Base-by-base conservation (phyloP, 495 filamentous ascomycete species). In the Xylaria nigripes region DNA sequence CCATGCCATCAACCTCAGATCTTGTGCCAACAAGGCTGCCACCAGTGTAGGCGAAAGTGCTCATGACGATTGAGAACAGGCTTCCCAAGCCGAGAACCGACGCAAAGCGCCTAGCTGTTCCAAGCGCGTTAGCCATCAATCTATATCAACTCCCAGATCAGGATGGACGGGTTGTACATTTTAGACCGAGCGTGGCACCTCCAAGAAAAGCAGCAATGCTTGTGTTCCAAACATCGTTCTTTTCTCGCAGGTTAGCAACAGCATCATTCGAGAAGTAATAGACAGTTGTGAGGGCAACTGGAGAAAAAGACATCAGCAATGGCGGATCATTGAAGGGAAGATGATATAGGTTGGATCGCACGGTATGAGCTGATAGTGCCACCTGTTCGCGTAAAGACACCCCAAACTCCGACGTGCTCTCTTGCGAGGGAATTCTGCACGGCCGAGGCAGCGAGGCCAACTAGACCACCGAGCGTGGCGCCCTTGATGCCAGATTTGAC, bases 401-500 rank as follows among this genome's bases (percentile, higher is more conserved):
- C 84, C 73, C 79, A 81, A 19, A 81, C 77, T 43, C 88, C 85
- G 48, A 93, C 76, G 67, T 95, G 94, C 60, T 79, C 78, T 70
- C 81, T 89, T 16, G 81, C 75, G 50, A 96, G 79, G 27, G 90
- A 85, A 71, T 94, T 96, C 73, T 90, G 89, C 47, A 92, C 75
- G 25, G 87, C 86, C 5, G 91, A 84, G 48, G 84, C 63, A 64
- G 87, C 74, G 40, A 86, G 68, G 58, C 93, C 94, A 41, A 79
- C 78, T 42, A 73, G 70, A 65, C 84, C 86, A 48, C 80, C 81
- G 54, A 89, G 66, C 55, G 81, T 55, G 34, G 81, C 83, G 48
- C 82, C 79, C 61, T 80, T 81, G 64, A 88, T 67, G 24, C 85
- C 77, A 36, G 76, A 74, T 48, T 72, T 68, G 56, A 97, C 71